These are phyloP conservation scores for Sporopachydermia lactativora DNA, from an alignment of 805 yeast species.

Conservation along the genomic window DNA sequence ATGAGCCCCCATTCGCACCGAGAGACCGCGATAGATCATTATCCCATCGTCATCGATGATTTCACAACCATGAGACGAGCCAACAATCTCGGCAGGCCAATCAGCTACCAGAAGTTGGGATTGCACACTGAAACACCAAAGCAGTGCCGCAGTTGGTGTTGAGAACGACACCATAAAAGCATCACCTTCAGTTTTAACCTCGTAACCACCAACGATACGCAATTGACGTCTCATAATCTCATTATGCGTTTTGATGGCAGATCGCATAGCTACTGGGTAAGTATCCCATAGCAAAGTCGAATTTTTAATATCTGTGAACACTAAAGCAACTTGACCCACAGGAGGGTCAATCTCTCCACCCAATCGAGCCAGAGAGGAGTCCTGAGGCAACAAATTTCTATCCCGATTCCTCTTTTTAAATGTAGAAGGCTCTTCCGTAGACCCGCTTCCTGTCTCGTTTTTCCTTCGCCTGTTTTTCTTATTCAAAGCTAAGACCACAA, in stretches of 20 bases:
- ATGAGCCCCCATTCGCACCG: slow-evolving; percentile 96
- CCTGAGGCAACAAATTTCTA: slow-evolving; percentile 42
- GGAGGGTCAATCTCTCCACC: slow-evolving; percentile 79
- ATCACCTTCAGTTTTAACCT: slow-evolving; percentile 98
- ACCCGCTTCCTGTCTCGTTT: neutral
- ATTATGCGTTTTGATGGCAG: slow-evolving; percentile 92
- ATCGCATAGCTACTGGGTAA: slow-evolving; percentile 86
- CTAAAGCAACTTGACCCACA: slow-evolving; percentile 86
- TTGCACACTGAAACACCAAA: slow-evolving; percentile 94
- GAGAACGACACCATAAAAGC: slow-evolving; percentile 97
- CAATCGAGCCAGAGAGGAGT: slow-evolving; percentile 65
- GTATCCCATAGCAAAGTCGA: slow-evolving; percentile 92
- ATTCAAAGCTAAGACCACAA: slow-evolving; percentile 62
- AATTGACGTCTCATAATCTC: slow-evolving; percentile 87
- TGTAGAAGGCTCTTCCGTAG: slow-evolving; percentile 6
- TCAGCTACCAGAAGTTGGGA: slow-evolving; percentile 69
- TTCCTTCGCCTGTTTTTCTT: slow-evolving; percentile 20
- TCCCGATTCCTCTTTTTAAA: slow-evolving; percentile 34
- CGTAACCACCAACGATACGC: slow-evolving; percentile 91
- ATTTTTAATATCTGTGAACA: slow-evolving; percentile 92
- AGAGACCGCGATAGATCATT: slow-evolving; percentile 69
- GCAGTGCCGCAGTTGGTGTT: slow-evolving; percentile 73
- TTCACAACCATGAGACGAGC: slow-evolving; percentile 72
- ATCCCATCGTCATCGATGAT: slow-evolving; percentile 46
- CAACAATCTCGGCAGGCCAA: slow-evolving; percentile 91